Percentiles rank a stretch among this genome's conserved stretches.
phyloP scores from a whole-genome alignment of 176 grass and related monocot genomes.

The Aegilops longissima region DNA sequence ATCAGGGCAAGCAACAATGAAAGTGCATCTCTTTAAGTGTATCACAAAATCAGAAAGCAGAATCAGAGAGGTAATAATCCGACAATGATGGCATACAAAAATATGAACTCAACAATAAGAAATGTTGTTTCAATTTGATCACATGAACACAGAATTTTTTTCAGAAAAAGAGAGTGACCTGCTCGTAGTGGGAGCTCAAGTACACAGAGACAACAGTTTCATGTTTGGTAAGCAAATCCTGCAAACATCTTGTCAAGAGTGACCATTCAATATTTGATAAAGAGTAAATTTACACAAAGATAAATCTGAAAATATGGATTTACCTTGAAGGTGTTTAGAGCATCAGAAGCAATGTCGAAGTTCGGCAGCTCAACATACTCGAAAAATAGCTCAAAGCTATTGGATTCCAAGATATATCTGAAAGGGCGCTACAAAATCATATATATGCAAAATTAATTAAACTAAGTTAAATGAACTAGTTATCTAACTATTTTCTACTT shows the following conservation, averaged over 20 bases:
- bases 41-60: not conserved
- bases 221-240: conserved; percentile 83
- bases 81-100: not conserved
- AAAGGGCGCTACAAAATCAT: conserved; percentile 59
- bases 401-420: conserved; percentile 76
- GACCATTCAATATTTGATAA: conserved; percentile 3
- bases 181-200: conserved; percentile 57
- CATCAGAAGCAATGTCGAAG: conserved; percentile 89
- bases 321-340: conserved; percentile 82
- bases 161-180: conserved; percentile 43
- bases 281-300: not conserved
- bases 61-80: conserved; percentile 4
- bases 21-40: not conserved
- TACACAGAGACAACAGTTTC: conserved; percentile 62
- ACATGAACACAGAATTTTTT: conserved; percentile 3
- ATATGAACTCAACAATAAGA: not conserved
- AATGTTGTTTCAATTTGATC: not conserved
- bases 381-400: conserved; percentile 80
- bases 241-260: conserved; percentile 41
- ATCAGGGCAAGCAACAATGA: not conserved
- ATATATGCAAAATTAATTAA: conserved; percentile 43
- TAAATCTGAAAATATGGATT: not conserved
- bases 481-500: not conserved
- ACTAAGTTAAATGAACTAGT: not conserved
- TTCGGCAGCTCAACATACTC: conserved; percentile 76